Conservation (phyloP, 2,329 filamentous ascomycete genomes). For the Didymellaceae sp. region DNA sequence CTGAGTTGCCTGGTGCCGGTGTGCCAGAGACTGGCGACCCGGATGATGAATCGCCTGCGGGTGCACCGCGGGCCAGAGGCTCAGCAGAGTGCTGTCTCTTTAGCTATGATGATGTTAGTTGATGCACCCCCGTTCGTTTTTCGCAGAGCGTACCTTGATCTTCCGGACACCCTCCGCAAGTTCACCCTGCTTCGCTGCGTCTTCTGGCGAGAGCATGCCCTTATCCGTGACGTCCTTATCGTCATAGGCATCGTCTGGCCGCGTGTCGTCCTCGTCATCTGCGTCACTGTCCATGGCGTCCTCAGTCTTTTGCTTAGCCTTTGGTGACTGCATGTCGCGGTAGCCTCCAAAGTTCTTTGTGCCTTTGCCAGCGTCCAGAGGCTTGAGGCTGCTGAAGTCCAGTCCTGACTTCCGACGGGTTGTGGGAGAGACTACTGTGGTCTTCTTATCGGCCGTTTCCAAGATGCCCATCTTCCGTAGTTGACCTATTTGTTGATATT, state of each 20-base stretch:
- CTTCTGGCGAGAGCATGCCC: conserved; percentile 67
- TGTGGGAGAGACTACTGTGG: conserved; percentile 63
- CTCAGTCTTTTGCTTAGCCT: conserved; percentile 59
- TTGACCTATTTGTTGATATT: conserved; percentile 72
- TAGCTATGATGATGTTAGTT: conserved; percentile 60
- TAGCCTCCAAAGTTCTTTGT: conserved; percentile 91
- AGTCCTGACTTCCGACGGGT: conserved; percentile 80
- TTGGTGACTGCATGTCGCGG: conserved; percentile 68
- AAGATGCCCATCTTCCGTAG: conserved; percentile 95
- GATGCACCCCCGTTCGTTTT: background rate
- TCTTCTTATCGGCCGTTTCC: conserved; percentile 65
- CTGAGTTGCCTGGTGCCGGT: conserved; percentile 23
- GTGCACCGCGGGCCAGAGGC: conserved; percentile 57
- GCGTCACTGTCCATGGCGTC: conserved; percentile 77
- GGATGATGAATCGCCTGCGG: conserved; percentile 30
- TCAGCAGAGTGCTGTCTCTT: conserved; percentile 82
- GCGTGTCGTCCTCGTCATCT: conserved; percentile 71
- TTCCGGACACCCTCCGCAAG: conserved; percentile 81
- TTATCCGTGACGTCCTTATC: conserved; percentile 65
- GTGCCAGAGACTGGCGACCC: conserved; percentile 31
- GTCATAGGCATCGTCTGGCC: conserved; percentile 66
- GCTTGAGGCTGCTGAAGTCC: conserved; percentile 84
- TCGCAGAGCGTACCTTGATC: conserved; percentile 68
- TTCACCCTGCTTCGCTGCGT: conserved; percentile 74
- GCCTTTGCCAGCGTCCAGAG: conserved; percentile 77